phyloP scores from a whole-genome alignment of 148 eudicot genomes.

The Diospyros kaki region DNA sequence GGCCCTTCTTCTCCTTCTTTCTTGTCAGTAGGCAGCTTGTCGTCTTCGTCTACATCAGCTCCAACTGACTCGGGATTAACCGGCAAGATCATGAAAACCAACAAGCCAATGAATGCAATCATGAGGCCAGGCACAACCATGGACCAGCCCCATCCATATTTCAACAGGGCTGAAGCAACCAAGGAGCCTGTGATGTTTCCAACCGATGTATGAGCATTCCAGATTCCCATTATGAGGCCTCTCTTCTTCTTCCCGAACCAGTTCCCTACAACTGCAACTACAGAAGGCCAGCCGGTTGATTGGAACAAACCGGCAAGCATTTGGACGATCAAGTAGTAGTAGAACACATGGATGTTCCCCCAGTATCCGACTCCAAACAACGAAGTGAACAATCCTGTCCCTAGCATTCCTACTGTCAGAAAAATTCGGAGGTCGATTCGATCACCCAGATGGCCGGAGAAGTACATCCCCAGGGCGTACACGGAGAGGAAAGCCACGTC shows the following conservation, averaged over 20 bases:
- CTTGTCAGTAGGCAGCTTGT: constrained; percentile 22
- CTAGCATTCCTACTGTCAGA: constrained; percentile 80
- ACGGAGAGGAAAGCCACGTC: constrained; percentile 82
- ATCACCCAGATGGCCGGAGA: constrained; percentile 88
- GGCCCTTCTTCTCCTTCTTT: constrained; percentile 29
- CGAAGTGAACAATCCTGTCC: constrained; percentile 79
- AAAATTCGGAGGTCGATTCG: constrained; percentile 69
- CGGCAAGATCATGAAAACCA: constrained; percentile 60
- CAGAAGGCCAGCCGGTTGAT: constrained; percentile 95
- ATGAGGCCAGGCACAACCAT: constrained; percentile 74
- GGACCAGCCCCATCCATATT: constrained; percentile 98
- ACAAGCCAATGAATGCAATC: constrained; percentile 46
- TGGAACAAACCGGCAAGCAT: constrained; percentile 92
- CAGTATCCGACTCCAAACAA: constrained; percentile 82
- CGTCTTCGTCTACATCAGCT: constrained; percentile 31
- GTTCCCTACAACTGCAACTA: constrained; percentile 87
- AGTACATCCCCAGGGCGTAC: constrained; percentile 76
- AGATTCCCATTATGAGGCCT: constrained; percentile 88
- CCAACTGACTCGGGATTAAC: constrained; percentile 68
- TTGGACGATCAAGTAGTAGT: constrained; percentile 63
- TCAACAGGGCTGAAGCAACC: constrained; percentile 67
- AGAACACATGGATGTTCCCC: constrained; percentile 68
- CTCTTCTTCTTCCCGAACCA: constrained; percentile 90
- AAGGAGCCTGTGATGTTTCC: constrained; percentile 84
- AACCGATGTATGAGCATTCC: constrained; percentile 88